phyloP scores from a whole-genome alignment of 371 early-diverging fungal genomes.

The Mortierella sp. region DNA sequence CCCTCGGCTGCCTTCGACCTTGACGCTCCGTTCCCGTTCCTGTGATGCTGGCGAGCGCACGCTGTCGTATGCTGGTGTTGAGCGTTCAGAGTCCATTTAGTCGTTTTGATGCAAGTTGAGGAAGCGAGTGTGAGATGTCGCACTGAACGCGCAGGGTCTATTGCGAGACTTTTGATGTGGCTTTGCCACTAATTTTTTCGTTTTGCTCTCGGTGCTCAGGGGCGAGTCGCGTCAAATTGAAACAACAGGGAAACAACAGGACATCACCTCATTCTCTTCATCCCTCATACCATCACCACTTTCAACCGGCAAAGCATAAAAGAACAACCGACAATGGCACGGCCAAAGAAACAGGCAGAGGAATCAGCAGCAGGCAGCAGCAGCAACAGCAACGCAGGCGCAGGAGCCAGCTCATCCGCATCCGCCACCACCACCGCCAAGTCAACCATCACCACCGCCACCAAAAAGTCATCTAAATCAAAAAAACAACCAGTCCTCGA shows the following conservation, averaged over 20 bases:
- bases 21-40: conserved; percentile 45
- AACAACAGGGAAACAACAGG: background rate
- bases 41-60: conserved; percentile 40
- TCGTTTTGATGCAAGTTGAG: background rate
- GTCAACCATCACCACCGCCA: background rate
- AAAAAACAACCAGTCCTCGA: conserved; percentile 38
- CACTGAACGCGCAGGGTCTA: background rate
- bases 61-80: conserved; percentile 42
- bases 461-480: conserved; percentile 20
- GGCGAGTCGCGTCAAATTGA: background rate
- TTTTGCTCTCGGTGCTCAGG: background rate
- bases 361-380: conserved; percentile 4
- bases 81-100: conserved; percentile 48
- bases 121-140: background rate
- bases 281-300: background rate
- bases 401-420: conserved; percentile 3
- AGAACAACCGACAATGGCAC: conserved; percentile 23
- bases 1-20: conserved; percentile 37
- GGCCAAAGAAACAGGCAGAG: conserved; percentile 28
- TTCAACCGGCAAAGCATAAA: background rate
- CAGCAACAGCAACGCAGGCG: conserved; percentile 1
- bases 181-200: conserved; percentile 29
- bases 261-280: background rate
- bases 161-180: background rate
- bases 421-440: background rate